Evolutionary conservation across 257 asterid species (phyloP).

Genomic region (Capsicum chinense): DNA sequence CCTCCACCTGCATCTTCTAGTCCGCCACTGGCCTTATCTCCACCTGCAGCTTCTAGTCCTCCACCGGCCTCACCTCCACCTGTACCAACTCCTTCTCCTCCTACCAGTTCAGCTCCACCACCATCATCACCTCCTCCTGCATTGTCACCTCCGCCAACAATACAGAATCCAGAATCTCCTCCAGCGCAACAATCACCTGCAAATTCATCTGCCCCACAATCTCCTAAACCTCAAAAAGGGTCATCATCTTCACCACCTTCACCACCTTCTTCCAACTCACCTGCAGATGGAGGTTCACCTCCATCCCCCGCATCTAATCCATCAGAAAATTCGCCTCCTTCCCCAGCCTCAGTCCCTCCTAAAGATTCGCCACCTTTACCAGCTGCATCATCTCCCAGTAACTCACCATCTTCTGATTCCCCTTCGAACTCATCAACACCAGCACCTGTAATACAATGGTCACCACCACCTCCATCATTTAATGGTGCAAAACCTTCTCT

Average conservation of each 20-base stretch:
- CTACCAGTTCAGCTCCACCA: constrained; percentile 25
- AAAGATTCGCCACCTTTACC: constrained; percentile 50
- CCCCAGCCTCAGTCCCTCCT: constrained; percentile 48
- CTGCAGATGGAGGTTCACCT: neutral
- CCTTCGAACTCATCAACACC: constrained; percentile 37
- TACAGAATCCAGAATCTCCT: constrained; percentile 41
- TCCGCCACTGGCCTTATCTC: constrained; percentile 11
- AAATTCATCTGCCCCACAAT: constrained; percentile 36
- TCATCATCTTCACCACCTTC: constrained; percentile 47
- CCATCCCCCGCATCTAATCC: constrained; percentile 8
- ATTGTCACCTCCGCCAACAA: constrained; percentile 39
- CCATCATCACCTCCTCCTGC: constrained; percentile 43
- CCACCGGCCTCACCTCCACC: constrained; percentile 42
- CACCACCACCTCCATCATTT: constrained; percentile 34
- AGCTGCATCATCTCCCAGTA: constrained; percentile 19
- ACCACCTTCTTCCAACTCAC: constrained; percentile 30
- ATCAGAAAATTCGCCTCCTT: constrained; percentile 40
- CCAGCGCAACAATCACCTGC: constrained; percentile 32
- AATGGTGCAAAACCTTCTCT: constrained; percentile 39
- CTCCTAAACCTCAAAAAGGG: constrained; percentile 44
- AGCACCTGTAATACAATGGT: constrained; percentile 2
- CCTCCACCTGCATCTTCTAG: constrained; percentile 26
- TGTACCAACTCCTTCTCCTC: constrained; percentile 34
- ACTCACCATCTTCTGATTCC: neutral
- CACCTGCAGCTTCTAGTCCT: constrained; percentile 40